These are phyloP conservation scores for Rhodotorula sphaerocarpa DNA, from an alignment of 768 basidiomycete genomes.

Conservation along the genomic window DNA sequence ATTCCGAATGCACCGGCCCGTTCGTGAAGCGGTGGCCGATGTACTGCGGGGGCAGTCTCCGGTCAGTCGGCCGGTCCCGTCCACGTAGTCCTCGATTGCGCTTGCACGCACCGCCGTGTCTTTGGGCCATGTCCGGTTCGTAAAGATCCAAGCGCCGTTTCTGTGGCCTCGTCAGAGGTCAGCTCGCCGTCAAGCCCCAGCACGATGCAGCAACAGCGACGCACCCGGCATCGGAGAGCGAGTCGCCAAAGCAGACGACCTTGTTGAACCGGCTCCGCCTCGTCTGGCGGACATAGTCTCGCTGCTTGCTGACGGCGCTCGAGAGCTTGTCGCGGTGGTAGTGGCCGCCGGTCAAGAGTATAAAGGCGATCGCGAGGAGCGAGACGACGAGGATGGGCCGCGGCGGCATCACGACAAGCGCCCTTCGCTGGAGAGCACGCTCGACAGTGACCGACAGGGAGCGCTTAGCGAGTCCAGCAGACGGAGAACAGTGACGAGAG, in stretches of 20 bases:
- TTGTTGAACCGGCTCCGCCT: neutral
- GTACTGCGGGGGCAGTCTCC: neutral
- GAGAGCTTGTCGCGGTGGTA: neutral
- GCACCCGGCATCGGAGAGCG: slow-evolving; percentile 8
- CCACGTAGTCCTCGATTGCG: too few relatives aligned
- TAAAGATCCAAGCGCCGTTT: slow-evolving; percentile 6
- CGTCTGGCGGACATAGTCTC: neutral
- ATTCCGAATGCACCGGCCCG: neutral
- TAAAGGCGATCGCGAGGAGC: neutral
- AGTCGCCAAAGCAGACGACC: slow-evolving; percentile 14
- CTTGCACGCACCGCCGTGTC: neutral
- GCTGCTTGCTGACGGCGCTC: neutral
- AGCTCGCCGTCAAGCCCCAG: neutral
- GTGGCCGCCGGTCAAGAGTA: neutral
- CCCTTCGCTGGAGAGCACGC: too few relatives aligned
- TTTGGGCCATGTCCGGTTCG: slow-evolving; percentile 7
- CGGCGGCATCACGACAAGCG: neutral
- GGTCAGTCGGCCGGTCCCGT: neutral
- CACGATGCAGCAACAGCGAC: neutral
- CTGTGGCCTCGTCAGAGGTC: neutral
- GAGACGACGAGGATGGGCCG: neutral
- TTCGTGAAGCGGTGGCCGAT: slow-evolving; percentile 12
- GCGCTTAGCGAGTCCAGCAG: neutral
- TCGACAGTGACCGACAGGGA: neutral
- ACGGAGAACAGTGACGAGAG: too few relatives aligned